Evolutionary conservation across 2,329 filamentous ascomycete genomes (phyloP).

Genomic region (Penicillium sp.): DNA sequence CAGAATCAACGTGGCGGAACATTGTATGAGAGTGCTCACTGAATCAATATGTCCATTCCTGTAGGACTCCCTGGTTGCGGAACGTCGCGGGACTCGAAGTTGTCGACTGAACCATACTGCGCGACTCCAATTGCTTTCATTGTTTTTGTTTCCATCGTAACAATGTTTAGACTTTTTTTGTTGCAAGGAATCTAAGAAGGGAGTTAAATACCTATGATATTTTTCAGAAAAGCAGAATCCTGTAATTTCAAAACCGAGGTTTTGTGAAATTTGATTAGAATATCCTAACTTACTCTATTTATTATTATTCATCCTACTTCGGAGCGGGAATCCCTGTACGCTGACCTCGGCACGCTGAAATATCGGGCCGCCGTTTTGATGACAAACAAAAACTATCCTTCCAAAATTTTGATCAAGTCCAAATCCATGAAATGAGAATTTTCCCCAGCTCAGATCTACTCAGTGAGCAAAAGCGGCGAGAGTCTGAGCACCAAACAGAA

Average conservation of each 20-base stretch:
- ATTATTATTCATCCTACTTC: not conserved
- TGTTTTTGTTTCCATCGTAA: slow-evolving; percentile 10
- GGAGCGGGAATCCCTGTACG: not conserved
- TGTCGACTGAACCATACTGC: slow-evolving; percentile 24
- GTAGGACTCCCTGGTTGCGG: slow-evolving; percentile 33
- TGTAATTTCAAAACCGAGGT: not conserved
- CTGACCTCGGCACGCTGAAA: not conserved
- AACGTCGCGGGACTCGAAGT: slow-evolving; percentile 20
- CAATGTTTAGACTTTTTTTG: not conserved
- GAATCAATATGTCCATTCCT: slow-evolving; percentile 43
- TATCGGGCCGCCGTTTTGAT: not conserved
- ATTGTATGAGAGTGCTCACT: slow-evolving; percentile 24
- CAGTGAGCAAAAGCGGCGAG: too few species aligned
- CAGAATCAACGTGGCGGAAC: slow-evolving; percentile 1
- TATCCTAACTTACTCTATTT: not conserved
- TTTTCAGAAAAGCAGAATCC: not conserved
- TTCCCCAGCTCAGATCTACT: too few species aligned
- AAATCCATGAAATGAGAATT: too few species aligned
- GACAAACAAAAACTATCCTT: not conserved
- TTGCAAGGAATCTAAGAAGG: not conserved
- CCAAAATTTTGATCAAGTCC: not conserved
- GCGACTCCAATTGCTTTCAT: slow-evolving; percentile 21
- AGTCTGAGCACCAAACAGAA: too few species aligned
- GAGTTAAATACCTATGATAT: not conserved
- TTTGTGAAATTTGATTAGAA: not conserved